A percentile compares a stretch with the other conserved stretches of the same genome.
Conservation (phyloP, 768 basidiomycete species). For the Boletus speciosus region DNA sequence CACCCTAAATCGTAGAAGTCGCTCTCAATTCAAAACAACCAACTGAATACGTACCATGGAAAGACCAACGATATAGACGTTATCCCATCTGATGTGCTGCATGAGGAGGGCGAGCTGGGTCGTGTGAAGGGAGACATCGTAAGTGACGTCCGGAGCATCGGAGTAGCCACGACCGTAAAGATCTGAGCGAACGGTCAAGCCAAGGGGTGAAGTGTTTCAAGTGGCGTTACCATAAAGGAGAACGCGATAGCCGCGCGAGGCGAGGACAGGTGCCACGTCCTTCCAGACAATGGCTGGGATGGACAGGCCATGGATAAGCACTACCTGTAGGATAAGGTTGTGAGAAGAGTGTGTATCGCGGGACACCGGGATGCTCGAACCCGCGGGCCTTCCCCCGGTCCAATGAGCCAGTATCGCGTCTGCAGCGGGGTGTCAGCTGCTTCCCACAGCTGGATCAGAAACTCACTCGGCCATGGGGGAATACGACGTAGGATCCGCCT, state of each 20-base stretch:
- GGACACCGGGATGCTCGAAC: conserved; percentile 34
- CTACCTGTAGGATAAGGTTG: conserved; percentile 43
- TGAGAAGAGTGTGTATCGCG: neutral
- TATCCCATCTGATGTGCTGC: conserved; percentile 73
- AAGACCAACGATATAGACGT: conserved; percentile 61
- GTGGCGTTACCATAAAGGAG: conserved; percentile 61
- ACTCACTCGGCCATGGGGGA: conserved; percentile 64
- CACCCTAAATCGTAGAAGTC: conserved; percentile 49
- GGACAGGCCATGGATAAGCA: conserved; percentile 75
- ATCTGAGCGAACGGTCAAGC: conserved; percentile 41
- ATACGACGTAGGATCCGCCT: conserved; percentile 54
- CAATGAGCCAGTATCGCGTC: conserved; percentile 77
- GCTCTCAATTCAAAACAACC: conserved; percentile 3
- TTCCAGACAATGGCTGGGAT: conserved; percentile 77
- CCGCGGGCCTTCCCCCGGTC: conserved; percentile 64
- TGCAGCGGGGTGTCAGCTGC: conserved; percentile 24
- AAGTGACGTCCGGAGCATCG: conserved; percentile 68
- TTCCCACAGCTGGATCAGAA: neutral
- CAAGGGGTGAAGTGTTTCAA: neutral
- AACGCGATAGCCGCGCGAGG: conserved; percentile 63
- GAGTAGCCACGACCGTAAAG: conserved; percentile 82
- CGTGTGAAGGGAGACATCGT: conserved; percentile 62
- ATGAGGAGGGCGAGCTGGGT: conserved; percentile 81
- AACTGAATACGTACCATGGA: conserved; percentile 56
- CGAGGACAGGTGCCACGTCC: conserved; percentile 65